A percentile compares a stretch with the other conserved stretches of the same genome.
These are phyloP conservation scores for Aspergillus brasiliensis DNA, from an alignment of 2,329 filamentous ascomycete genomes.

Conservation along the genomic window DNA sequence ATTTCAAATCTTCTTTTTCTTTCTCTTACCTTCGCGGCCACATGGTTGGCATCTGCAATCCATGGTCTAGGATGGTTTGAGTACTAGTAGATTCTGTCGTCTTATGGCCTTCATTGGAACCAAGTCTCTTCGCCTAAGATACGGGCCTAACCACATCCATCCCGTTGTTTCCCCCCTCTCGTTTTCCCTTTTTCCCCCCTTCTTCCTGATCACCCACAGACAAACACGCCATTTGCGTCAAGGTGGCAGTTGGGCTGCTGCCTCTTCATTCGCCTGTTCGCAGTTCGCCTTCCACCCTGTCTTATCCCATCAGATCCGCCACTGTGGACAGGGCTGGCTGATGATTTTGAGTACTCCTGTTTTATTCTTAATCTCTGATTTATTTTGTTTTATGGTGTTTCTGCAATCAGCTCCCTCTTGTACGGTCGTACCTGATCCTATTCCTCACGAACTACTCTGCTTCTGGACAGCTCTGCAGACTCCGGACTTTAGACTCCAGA, in stretches of 20 bases:
- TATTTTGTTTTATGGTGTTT: not conserved
- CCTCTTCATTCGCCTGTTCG: conserved; percentile 2
- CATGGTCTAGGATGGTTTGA: conserved; percentile 1
- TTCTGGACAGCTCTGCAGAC: too few relatives aligned
- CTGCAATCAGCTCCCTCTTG: not conserved
- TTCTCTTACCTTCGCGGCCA: conserved; percentile 17
- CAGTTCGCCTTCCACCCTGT: not conserved
- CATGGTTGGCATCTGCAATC: conserved; percentile 37
- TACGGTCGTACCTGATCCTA: not conserved
- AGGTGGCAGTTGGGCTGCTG: conserved; percentile 1
- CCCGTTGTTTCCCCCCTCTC: not conserved
- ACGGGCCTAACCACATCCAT: not conserved
- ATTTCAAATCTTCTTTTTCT: not conserved
- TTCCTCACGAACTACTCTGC: too few relatives aligned
- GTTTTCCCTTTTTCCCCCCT: too few relatives aligned
- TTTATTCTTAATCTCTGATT: too few relatives aligned
- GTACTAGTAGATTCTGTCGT: not conserved
- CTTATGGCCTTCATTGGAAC: not conserved
- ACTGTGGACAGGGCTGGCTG: conserved; percentile 13
- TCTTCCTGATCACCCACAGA: not conserved
- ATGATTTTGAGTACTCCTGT: conserved; percentile 3
- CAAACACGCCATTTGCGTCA: not conserved
- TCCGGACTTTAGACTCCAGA: too few relatives aligned
- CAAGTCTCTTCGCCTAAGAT: conserved; percentile 5
- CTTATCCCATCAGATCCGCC: conserved; percentile 10